These are phyloP conservation scores for Manihot esculenta DNA, from an alignment of 441 rosid genomes.

Conservation along the genomic window DNA sequence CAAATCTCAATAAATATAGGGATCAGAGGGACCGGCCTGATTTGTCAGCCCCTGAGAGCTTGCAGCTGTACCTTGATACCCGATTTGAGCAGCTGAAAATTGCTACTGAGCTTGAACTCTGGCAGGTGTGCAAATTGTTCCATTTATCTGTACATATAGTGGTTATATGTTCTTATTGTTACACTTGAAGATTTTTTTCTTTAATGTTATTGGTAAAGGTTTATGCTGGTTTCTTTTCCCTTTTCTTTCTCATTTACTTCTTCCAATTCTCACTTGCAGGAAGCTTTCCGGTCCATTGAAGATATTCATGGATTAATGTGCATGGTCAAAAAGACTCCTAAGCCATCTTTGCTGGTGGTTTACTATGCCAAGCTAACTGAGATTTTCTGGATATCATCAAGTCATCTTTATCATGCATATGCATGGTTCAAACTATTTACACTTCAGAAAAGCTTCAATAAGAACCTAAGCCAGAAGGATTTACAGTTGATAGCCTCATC, in stretches of 20 bases:
- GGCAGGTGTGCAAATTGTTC: slow-evolving; percentile 55
- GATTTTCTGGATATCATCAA: slow-evolving; percentile 89
- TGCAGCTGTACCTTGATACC: slow-evolving; percentile 92
- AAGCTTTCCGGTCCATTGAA: slow-evolving; percentile 95
- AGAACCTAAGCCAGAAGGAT: slow-evolving; percentile 93
- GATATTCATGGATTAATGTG: slow-evolving; percentile 97
- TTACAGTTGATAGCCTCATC: slow-evolving; percentile 93
- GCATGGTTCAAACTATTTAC: slow-evolving; percentile 96
- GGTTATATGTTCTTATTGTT: neutral
- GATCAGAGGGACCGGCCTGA: slow-evolving; percentile 99
- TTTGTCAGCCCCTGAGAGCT: slow-evolving; percentile 82
- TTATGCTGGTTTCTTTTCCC: neutral
- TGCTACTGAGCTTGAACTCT: slow-evolving; percentile 89
- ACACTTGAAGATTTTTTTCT: neutral
- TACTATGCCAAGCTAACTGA: slow-evolving; percentile 94
- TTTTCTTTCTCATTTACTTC: slow-evolving; percentile 4
- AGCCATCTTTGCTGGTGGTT: slow-evolving; percentile 88
- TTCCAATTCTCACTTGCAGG: slow-evolving; percentile 45
- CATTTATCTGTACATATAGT: neutral
- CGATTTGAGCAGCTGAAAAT: slow-evolving; percentile 95
- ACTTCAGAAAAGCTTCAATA: slow-evolving; percentile 95
- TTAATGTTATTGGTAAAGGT: neutral
- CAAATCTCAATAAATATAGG: slow-evolving; percentile 86
- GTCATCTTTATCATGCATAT: slow-evolving; percentile 93
- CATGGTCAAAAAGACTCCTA: slow-evolving; percentile 94